Evolutionary conservation across 169 alveolate genomes (phyloP), one percentile per base, ranked within the genome.

Genomic region (Perkinsus chesapeaki): DNA sequence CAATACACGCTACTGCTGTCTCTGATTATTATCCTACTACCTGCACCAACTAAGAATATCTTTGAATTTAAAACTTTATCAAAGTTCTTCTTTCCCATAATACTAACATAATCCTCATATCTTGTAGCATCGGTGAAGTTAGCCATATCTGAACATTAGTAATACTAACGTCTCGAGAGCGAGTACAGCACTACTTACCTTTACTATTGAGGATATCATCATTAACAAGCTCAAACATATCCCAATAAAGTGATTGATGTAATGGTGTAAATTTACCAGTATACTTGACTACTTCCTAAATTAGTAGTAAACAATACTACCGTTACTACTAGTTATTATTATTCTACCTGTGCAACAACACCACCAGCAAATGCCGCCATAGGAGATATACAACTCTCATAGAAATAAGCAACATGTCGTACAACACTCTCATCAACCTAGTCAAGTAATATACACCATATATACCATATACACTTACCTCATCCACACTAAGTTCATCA

Each of bases 241-340:
- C 99, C 94, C 97, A 95, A 93, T 98, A 98, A 39, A 99, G 97
- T 98, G 99, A 98, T 96, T 99, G 99, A 92, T 98, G 97, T 72
- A 99, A 95, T 12, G 99, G 99, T 39, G 99, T 97, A 96, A 97
- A 99, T 93, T 99, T 99, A 10, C 99, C 99, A 34, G 99, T 99
- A 96, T 95, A 98, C 96, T 99, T 99, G 39, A 99, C 99, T 12
- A 99, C 98, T 96, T 98, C 99, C 73, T 48, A 23, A 3, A 27
- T 0, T 0, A 3, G 48, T 16, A 36, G 82, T 1, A 20, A 47
- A 19, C n/a, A n/a, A n/a, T n/a, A n/a, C n/a, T n/a, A 39, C 38
- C 37, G 16, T n/a, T 16, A n/a, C 38, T 5, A 91, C 23, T 39
- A 91, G 31, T 23, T 38, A 39, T 3, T 19, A 20, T 0, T 23